Percentiles rank a stretch among this genome's conserved stretches.
Conservation (phyloP, 345 rosid genomes). For the Angophora floribunda region DNA sequence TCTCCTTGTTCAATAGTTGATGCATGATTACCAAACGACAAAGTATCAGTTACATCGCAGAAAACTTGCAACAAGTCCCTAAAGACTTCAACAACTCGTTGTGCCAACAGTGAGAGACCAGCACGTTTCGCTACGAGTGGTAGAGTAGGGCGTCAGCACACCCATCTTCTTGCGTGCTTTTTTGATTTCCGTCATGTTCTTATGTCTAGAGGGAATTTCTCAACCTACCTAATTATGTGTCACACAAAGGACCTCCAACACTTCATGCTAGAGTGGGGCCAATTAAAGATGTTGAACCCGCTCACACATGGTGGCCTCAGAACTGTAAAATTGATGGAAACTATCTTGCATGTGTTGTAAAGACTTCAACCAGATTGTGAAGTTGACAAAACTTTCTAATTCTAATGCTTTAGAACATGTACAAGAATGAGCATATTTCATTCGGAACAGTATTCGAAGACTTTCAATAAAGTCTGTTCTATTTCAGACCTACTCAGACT, state of each 20-base stretch:
- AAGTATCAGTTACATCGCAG: background rate
- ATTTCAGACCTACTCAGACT: no score
- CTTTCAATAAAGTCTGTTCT: no score
- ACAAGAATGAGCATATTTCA: no score
- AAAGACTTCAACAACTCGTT: background rate
- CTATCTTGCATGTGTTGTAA: background rate
- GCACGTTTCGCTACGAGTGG: background rate
- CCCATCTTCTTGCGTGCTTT: background rate
- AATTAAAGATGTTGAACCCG: background rate
- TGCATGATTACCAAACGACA: background rate
- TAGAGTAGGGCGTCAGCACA: background rate
- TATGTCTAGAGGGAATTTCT: background rate
- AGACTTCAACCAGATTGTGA: no score
- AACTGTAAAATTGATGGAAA: background rate
- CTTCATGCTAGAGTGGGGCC: background rate
- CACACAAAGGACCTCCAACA: background rate
- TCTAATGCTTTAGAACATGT: no score
- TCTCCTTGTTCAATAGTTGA: background rate
- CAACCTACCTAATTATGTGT: background rate
- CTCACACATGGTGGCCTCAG: background rate
- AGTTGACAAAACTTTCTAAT: no score
- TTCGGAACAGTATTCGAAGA: no score
- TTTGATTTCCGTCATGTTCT: background rate
- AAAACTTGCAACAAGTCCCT: background rate
- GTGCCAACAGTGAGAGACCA: background rate